Evolutionary conservation across 768 basidiomycete species (phyloP).

Genomic region (Russula vinacea): DNA sequence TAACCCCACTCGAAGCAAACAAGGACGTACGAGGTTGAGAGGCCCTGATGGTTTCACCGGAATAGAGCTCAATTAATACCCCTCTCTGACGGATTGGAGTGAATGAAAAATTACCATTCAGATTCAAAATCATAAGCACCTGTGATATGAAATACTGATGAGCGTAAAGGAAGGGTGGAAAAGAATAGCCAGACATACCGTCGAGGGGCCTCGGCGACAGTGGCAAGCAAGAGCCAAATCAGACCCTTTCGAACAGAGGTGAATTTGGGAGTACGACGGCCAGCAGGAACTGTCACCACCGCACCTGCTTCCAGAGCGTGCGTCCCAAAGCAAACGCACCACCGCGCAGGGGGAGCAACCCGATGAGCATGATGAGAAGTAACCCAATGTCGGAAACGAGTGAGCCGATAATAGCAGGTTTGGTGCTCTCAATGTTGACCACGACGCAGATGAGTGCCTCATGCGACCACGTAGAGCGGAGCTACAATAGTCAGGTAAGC

Average conservation of each 20-base stretch:
- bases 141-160: background rate
- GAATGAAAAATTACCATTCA: background rate
- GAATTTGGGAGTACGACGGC: background rate
- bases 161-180: background rate
- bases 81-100: background rate
- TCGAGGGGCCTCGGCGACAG: background rate
- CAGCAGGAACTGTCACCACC: background rate
- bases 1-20: background rate
- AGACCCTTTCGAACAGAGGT: background rate
- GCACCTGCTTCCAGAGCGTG: slow-evolving; percentile 14
- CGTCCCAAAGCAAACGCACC: background rate
- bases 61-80: background rate
- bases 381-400: background rate
- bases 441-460: background rate
- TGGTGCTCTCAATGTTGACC: background rate
- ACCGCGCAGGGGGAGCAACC: background rate
- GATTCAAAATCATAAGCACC: slow-evolving; percentile 8
- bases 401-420: background rate
- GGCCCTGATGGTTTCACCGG: background rate
- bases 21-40: background rate
- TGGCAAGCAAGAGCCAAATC: slow-evolving; percentile 12
- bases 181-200: background rate
- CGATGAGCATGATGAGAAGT: background rate
- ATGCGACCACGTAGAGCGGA: background rate
- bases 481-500: background rate